Percentiles rank a stretch among this genome's conserved stretches.
phyloP scores from a whole-genome alignment of 2,329 filamentous ascomycete species.

The Camillea tinctor region DNA sequence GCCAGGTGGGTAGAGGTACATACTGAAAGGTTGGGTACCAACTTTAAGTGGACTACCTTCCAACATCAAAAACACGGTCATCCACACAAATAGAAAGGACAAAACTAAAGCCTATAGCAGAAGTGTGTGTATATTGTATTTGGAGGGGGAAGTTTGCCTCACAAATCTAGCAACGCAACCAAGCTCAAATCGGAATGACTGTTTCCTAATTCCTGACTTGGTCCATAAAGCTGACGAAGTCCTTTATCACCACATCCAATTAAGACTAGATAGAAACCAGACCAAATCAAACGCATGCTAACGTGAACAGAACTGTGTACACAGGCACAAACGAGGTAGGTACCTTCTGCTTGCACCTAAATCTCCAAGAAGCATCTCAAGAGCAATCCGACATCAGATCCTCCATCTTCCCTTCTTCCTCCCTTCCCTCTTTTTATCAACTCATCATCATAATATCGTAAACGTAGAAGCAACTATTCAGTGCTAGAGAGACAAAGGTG shows the following conservation, averaged over 20 bases:
- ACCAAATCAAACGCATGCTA: neutral
- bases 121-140: constrained; percentile 1
- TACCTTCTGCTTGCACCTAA: constrained; percentile 17
- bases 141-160: neutral
- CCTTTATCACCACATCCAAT: constrained; percentile 1
- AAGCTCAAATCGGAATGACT: neutral
- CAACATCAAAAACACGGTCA: neutral
- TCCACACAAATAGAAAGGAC: neutral
- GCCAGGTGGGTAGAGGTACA: neutral
- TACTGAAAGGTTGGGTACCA: neutral
- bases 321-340: constrained; percentile 8
- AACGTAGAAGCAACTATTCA: constrained; percentile 9
- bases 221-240: neutral
- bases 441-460: constrained; percentile 31
- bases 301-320: constrained; percentile 9
- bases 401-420: constrained; percentile 7
- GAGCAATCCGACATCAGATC: constrained; percentile 20
- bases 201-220: neutral
- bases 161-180: neutral
- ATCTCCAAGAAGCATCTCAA: constrained; percentile 9
- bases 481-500: constrained; percentile 5
- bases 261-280: neutral
- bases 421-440: constrained; percentile 7
- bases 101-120: neutral
- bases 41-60: neutral